phyloP scores from a whole-genome alignment of 371 early-diverging fungal genomes.

The Chytridiales sp. region DNA sequence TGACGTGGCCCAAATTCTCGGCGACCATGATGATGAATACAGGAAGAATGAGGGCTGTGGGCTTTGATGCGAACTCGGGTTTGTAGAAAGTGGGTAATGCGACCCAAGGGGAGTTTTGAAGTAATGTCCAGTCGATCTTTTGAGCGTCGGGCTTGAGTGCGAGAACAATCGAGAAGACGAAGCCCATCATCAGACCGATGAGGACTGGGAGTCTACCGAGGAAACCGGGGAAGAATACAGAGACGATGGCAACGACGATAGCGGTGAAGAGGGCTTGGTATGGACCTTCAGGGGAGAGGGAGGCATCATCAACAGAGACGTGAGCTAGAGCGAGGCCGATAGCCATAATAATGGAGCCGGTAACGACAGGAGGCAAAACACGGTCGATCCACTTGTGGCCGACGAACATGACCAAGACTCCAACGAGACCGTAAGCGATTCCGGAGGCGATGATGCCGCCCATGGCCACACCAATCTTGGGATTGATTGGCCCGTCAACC shows the following conservation, averaged over 20 bases:
- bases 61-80: slow-evolving; percentile 47
- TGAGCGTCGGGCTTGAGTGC: slow-evolving; percentile 34
- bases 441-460: slow-evolving; percentile 59
- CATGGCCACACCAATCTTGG: slow-evolving; percentile 47
- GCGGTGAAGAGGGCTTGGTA: slow-evolving; percentile 59
- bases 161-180: slow-evolving; percentile 44
- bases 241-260: slow-evolving; percentile 47
- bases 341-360: slow-evolving; percentile 58
- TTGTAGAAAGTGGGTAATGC: slow-evolving; percentile 42
- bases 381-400: slow-evolving; percentile 57
- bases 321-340: slow-evolving; percentile 57
- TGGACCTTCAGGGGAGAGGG: slow-evolving; percentile 49
- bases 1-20: slow-evolving; percentile 62
- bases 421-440: slow-evolving; percentile 46
- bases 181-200: slow-evolving; percentile 52
- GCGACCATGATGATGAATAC: slow-evolving; percentile 54
- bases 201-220: slow-evolving; percentile 51
- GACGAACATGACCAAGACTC: slow-evolving; percentile 45
- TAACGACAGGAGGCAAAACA: slow-evolving; percentile 63
- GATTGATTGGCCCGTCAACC: slow-evolving; percentile 35
- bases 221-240: slow-evolving; percentile 52
- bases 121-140: slow-evolving; percentile 49
- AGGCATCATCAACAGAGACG: slow-evolving; percentile 51
- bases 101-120: slow-evolving; percentile 34
- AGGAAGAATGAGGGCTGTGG: slow-evolving; percentile 57